These are phyloP conservation scores for Ustulina deusta DNA, from an alignment of 2,329 filamentous ascomycete genomes.

Conservation along the genomic window DNA sequence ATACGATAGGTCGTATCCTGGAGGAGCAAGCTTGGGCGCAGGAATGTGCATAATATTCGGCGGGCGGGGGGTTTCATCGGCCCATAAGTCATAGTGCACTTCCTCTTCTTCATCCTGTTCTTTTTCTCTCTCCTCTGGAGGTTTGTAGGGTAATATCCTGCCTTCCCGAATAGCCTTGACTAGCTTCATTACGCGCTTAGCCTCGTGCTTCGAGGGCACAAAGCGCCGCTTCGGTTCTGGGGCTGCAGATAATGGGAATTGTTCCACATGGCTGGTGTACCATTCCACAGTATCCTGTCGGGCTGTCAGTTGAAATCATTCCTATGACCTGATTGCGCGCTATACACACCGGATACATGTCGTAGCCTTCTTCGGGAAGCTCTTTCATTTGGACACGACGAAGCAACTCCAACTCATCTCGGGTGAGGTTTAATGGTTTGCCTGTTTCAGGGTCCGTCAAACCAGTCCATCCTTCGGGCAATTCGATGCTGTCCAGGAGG, in stretches of 20 bases:
- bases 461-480: slow-evolving; percentile 97
- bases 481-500: slow-evolving; percentile 93
- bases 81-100: slow-evolving; percentile 90
- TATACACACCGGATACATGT: slow-evolving; percentile 82
- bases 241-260: slow-evolving; percentile 93
- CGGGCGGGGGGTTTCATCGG: slow-evolving; percentile 84
- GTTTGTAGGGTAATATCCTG: slow-evolving; percentile 89
- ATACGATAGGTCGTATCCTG: slow-evolving; percentile 95
- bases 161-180: slow-evolving; percentile 96
- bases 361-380: slow-evolving; percentile 85
- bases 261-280: slow-evolving; percentile 89
- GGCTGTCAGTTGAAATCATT: slow-evolving; percentile 36
- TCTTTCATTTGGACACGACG: slow-evolving; percentile 91
- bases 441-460: slow-evolving; percentile 94
- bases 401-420: slow-evolving; percentile 89
- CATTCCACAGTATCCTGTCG: slow-evolving; percentile 85
- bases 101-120: slow-evolving; percentile 79
- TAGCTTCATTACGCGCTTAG: slow-evolving; percentile 96
- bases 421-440: slow-evolving; percentile 87
- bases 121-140: slow-evolving; percentile 73
- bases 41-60: slow-evolving; percentile 95
- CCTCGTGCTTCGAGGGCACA: slow-evolving; percentile 95
- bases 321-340: not conserved
- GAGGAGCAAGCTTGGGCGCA: slow-evolving; percentile 91
- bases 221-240: slow-evolving; percentile 97